Evolutionary conservation across 2,329 filamentous ascomycete genomes (phyloP), one percentile per base, ranked within the genome.

Genomic region (Cryphonectria carpinicola): DNA sequence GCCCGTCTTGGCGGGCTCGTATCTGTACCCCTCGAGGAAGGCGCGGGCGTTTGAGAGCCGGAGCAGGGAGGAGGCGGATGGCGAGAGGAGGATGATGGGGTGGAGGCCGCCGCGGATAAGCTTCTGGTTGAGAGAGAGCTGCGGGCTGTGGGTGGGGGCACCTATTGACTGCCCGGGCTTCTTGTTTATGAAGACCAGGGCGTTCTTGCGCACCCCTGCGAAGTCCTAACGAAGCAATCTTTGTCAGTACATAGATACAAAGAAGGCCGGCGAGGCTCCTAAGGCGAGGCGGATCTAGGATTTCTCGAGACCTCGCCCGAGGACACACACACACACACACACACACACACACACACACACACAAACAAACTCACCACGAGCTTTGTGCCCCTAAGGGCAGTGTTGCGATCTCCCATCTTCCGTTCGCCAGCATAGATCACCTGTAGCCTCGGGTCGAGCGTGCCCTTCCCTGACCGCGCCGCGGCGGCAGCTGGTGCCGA

Each of bases 11-110:
- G 94, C 88, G 0, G 94, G 93, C 7, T 91, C 86, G 82, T 95
- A 99, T 74, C 91, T 85, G 70, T 95, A 95, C 70, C 90, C 88
- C 79, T 95, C 92, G 74, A 99, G 92, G 86, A 99, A 98, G 41
- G 93, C 91, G 78, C 97, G 97, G 81, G 97, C 94, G 80, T 99
- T 99, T 67, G 93, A 93, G 89, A 98, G 94, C 80, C 95, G 94
- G 52, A 99, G 90, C 65, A 98, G 89, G 1, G 95, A 97, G 2
- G 95, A 98, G 14, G 95, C 96, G 1, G 95, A 98, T 1, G 96
- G 96, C 0, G 96, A 98, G 72, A 99, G 91, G 39, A 99, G 90
- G 80, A 99, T 98, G 82, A 99, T 99, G 65, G 96, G 96, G 79
- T 97, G 87, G 52, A 88, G 87, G 71, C 88, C 83, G 63, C 86